A percentile compares a stretch with the other conserved stretches of the same genome.
phyloP scores from a whole-genome alignment of 768 basidiomycete species.

The Lactifluus subvellereus region DNA sequence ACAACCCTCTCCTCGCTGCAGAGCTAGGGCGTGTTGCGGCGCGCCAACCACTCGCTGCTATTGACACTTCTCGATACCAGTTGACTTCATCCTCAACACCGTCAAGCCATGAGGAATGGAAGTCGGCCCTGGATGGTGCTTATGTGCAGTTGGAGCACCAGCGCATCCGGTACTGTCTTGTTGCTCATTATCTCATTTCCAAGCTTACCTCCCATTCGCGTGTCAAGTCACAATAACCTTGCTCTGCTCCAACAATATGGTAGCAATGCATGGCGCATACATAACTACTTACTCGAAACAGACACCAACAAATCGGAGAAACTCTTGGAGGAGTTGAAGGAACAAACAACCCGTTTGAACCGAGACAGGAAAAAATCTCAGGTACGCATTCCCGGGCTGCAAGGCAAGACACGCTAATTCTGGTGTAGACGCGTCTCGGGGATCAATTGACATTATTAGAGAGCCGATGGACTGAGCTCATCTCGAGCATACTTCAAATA shows the following conservation, averaged over 20 bases:
- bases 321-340: constrained; percentile 69
- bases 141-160: constrained; percentile 84
- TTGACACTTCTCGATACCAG: constrained; percentile 71
- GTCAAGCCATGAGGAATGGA: constrained; percentile 73
- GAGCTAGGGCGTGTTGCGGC: constrained; percentile 73
- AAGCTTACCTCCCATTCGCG: background rate
- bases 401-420: background rate
- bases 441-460: constrained; percentile 77
- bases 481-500: constrained; percentile 86
- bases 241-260: constrained; percentile 81
- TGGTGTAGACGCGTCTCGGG: constrained; percentile 63
- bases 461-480: constrained; percentile 87
- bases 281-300: constrained; percentile 82
- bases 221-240: constrained; percentile 70
- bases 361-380: constrained; percentile 82
- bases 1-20: constrained; percentile 60
- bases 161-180: constrained; percentile 52
- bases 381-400: constrained; percentile 36
- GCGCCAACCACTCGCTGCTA: constrained; percentile 53
- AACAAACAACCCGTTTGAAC: constrained; percentile 80
- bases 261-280: constrained; percentile 85
- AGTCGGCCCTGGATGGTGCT: constrained; percentile 65
- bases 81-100: constrained; percentile 63
- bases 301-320: constrained; percentile 67
- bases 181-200: background rate